Base-by-base conservation (phyloP, 306 rosid genomes). In the Castanospermum australe region DNA sequence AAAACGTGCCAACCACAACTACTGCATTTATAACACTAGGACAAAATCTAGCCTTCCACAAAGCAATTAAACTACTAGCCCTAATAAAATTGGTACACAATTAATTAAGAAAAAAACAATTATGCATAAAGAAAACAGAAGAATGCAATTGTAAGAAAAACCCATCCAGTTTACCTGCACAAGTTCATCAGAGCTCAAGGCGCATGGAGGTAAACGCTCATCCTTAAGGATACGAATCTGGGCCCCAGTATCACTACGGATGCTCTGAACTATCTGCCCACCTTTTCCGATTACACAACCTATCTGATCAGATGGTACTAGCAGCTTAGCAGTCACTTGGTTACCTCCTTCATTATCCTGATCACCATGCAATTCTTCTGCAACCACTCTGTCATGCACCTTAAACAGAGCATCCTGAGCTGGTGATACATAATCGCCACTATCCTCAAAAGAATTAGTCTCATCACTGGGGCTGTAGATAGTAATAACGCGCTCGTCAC, bases 261-360 rank as follows among this genome's bases (percentile, higher is more conserved):
- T 91, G 48, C 75, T 90, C 88, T 94, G 97, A 57, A 94, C 97
- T 35, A 92, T 92, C 89, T 94, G 97, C 4, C 99, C 99, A 0
- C 99, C 99, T 83, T 94, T 94, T n/a, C 99, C 99, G 21, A 94
- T 94, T 25, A 94, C 87, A 41, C 97, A 92, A 39, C 99, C 97
- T 82, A 94, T 92, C 88, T 94, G 99, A 86, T 94, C 99, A 25
- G 99, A 94, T 8, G 97, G 97, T 25, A 94, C 97, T 63, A 94
- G 92, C 30, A 94, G 90, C 84, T 87, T 83, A n/a, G 92, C 97
- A 5, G 89, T 86, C 5, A 91, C 98, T 65, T 91, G 92, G 15
- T 85, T 91, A 42, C 86, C 80, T 55, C 85, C 93, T 13, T 87
- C 97, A 12, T 30, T 63, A 1, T 84, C 88, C 61, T 87, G 87